These are phyloP conservation scores for Trichomonas vaginalis DNA, from an alignment of 208 protist species.

Conservation along the genomic window DNA sequence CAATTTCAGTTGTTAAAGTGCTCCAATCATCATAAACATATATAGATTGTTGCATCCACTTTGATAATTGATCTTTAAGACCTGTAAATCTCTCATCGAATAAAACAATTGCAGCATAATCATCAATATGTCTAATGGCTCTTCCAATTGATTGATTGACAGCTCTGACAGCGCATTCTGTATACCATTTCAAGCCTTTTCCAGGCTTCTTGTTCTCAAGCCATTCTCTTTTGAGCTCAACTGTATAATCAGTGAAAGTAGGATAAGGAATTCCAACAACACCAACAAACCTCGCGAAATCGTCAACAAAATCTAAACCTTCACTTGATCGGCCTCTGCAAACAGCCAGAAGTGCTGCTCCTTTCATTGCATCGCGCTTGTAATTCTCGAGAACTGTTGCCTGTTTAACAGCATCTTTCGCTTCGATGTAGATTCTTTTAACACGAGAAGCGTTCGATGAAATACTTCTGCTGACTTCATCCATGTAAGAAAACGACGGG, in stretches of 20 bases:
- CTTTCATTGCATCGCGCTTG: not conserved
- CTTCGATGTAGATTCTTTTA: not conserved
- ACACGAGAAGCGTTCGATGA: no score
- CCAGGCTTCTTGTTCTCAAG: not conserved
- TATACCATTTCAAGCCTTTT: slow-evolving; percentile 36
- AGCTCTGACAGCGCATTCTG: slow-evolving; percentile 27
- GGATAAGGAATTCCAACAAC: slow-evolving; percentile 30
- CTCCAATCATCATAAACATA: not conserved
- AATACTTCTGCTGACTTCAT: not conserved
- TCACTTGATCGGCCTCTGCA: slow-evolving; percentile 30
- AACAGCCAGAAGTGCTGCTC: slow-evolving; percentile 17
- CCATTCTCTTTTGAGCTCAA: slow-evolving; percentile 23
- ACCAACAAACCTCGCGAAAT: slow-evolving; percentile 7
- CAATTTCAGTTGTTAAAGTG: not conserved
- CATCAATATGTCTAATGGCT: slow-evolving; percentile 35
- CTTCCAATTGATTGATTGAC: slow-evolving; percentile 43
- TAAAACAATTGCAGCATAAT: slow-evolving; percentile 37
- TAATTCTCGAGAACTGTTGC: not conserved
- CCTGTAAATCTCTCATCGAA: slow-evolving; percentile 30
- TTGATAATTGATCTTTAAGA: not conserved
- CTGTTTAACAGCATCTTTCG: not conserved
- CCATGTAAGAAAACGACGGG: not conserved
- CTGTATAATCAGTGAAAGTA: not conserved
- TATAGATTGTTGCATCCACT: slow-evolving; percentile 18
- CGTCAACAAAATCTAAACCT: slow-evolving; percentile 36